These are phyloP conservation scores for Trichoderma virens DNA, from an alignment of 495 filamentous ascomycete species.

Conservation along the genomic window DNA sequence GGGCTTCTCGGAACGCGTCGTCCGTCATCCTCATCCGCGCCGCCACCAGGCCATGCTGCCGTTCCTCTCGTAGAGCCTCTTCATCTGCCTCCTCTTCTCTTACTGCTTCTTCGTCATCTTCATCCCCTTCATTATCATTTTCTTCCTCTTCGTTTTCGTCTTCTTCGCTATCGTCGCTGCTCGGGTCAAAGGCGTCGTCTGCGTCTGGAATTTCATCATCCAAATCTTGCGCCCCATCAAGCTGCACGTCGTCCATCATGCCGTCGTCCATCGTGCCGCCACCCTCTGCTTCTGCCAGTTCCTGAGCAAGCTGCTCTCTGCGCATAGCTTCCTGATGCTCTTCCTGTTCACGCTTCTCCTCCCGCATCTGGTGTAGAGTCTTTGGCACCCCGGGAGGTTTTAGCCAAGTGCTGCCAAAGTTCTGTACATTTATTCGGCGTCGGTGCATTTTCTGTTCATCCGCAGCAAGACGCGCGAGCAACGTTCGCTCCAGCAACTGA, in stretches of 20 bases:
- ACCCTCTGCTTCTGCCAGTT: slow-evolving; percentile 50
- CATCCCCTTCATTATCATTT: slow-evolving; percentile 25
- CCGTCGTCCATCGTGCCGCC: slow-evolving; percentile 24
- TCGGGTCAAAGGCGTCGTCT: slow-evolving; percentile 22
- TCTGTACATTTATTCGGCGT: slow-evolving; percentile 63
- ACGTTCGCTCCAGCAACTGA: slow-evolving; percentile 35
- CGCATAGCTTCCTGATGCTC: slow-evolving; percentile 65
- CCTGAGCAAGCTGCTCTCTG: slow-evolving; percentile 60
- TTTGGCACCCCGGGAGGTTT: slow-evolving; percentile 67
- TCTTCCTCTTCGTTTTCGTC: slow-evolving; percentile 26
- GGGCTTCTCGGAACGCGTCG: slow-evolving; percentile 38
- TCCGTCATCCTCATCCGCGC: slow-evolving; percentile 32
- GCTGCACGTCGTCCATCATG: slow-evolving; percentile 28
- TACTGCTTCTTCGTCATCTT: slow-evolving; percentile 21
- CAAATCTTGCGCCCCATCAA: slow-evolving; percentile 42
- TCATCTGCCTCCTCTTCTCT: slow-evolving; percentile 11
- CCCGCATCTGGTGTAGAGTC: slow-evolving; percentile 67
- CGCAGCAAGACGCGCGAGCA: slow-evolving; percentile 51
- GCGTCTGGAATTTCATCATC: slow-evolving; percentile 64
- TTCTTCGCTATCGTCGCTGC: slow-evolving; percentile 38
- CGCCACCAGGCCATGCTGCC: slow-evolving; percentile 6
- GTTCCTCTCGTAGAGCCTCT: slow-evolving; percentile 6
- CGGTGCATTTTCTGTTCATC: slow-evolving; percentile 62
- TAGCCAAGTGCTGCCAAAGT: slow-evolving; percentile 73
- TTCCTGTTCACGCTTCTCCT: slow-evolving; percentile 70